Evolutionary conservation across 2,329 filamentous ascomycete genomes (phyloP), one percentile per base, ranked within the genome.

Genomic region (Botryotinia globosa): DNA sequence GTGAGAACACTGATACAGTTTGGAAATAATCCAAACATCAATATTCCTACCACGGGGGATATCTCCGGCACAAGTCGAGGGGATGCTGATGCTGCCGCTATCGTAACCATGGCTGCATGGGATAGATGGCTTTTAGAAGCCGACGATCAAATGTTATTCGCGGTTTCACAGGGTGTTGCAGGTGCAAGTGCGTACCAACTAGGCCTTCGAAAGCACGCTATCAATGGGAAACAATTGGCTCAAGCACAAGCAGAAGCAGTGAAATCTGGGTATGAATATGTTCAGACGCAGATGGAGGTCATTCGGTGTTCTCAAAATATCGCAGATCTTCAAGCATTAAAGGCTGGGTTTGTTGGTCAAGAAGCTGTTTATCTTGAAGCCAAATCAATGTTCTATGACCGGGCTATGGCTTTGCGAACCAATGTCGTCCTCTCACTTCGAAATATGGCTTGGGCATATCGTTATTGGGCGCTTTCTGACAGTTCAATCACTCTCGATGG

Each of bases 241-340:
- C 66, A 69, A 44, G 66, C 66, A 58, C 66, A 69, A 44, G 66
- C 66, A 59, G 66, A 69, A 34, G 39, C 51, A 16, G 39, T 69
- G 9, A 69, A 69, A 14, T 42, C 66, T 25, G 51, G 66, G 14
- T 44, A 69, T 42, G 48, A 69, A 9, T 69, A 69, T 34, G 39
- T 69, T 20, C 54, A 69, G 48, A n/a, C 66, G 12, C 66, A 59
- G 39, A 69, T 69, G 66, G 66, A 69, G 61, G 66, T 69, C 3
- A 59, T 69, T 34, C 51, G 48, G 10, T 42, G 37, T 59, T n/a
- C 48, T 3, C 51, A 69, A 34, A 34, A 69, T 8, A 69, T 69
- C 16, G 39, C 48, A 59, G 48, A 58, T 45, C 66, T 69, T 14
- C 51, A 61, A 45, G 22, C 37, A 25, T 34, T 61, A 32, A 56